Evolutionary conservation across 345 rosid genomes (phyloP), one percentile per base, ranked within the genome.

Genomic region (Murraya koenigii): DNA sequence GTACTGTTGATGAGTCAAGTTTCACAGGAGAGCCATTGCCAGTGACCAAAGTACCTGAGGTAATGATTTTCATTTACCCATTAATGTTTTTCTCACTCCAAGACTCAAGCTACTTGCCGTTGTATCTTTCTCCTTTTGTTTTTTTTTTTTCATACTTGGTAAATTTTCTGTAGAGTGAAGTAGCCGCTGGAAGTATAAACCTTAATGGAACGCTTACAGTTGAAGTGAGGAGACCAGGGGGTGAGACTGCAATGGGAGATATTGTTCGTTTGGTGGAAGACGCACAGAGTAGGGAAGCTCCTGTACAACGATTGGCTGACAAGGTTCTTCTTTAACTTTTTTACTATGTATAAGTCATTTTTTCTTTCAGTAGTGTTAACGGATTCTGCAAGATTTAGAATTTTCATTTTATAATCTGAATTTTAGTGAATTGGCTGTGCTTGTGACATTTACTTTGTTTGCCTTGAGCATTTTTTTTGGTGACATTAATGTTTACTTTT

Each of bases 11-110:
- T 75, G 99, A 93, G 81, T 93, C 99, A 77, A 92, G 97, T 87
- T 95, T 95, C 83, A 93, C 98, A 13, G 99, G 99, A 78, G 99
- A 95, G 89, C 97, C 98, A 68, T 82, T 95, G 90, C 98, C 98
- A 61, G 97, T 87, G 80, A 95, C 96, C 77, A 95, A 95, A 87
- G 78, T 90, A 56, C 84, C 90, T 5, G 97, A 96, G 98, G 99
- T 95, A 92, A 79, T 75, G 74, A 77, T 87, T 79, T 83, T 59
- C 47, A 69, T 47, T 35, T 65, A 23, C 68, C 61, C 56, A 4
- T 30, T 36, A 63, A 66, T 36, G 33, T 78, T 84, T 64, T 63
- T 2, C 30, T 6, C 65, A 62, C 47, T 52, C 78, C n/a, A 26
- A 28, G 63, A 62, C 38, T 58, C 14, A 41, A 10, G 62, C 32